These are phyloP conservation scores for Fremontodendron californicum DNA, from an alignment of 345 rosid species.

Conservation along the genomic window DNA sequence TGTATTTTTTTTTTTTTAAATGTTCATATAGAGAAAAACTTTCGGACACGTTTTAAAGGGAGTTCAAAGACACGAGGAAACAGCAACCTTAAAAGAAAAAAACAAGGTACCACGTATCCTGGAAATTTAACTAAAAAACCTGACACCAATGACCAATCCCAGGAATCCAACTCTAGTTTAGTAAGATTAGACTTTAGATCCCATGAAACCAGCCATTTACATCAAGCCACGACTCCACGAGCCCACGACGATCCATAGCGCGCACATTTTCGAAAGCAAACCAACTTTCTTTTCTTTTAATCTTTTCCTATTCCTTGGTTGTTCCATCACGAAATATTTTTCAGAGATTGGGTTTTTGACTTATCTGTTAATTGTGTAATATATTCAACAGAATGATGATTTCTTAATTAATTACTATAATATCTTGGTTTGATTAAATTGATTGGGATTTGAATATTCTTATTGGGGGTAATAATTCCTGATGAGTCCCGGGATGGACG, in stretches of 20 bases:
- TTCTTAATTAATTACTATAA: neutral
- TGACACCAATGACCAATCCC: neutral
- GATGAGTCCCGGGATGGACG: constrained; percentile 7
- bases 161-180: neutral
- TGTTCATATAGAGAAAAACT: too few relatives aligned
- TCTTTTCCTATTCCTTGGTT: neutral
- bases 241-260: neutral
- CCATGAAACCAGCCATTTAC: neutral
- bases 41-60: too few relatives aligned
- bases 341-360: neutral
- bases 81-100: neutral
- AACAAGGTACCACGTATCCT: neutral
- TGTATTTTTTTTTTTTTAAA: too few relatives aligned
- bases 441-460: constrained; percentile 12
- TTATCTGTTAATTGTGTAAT: neutral
- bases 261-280: neutral
- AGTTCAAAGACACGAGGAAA: too few relatives aligned
- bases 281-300: neutral
- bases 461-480: neutral
- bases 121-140: neutral
- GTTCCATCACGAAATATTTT: neutral
- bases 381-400: neutral
- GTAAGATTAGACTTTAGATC: neutral
- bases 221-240: neutral
- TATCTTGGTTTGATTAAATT: neutral